These are phyloP conservation scores for Mediolabrus comicus DNA, from an alignment of 108 stramenopile species.

Conservation along the genomic window DNA sequence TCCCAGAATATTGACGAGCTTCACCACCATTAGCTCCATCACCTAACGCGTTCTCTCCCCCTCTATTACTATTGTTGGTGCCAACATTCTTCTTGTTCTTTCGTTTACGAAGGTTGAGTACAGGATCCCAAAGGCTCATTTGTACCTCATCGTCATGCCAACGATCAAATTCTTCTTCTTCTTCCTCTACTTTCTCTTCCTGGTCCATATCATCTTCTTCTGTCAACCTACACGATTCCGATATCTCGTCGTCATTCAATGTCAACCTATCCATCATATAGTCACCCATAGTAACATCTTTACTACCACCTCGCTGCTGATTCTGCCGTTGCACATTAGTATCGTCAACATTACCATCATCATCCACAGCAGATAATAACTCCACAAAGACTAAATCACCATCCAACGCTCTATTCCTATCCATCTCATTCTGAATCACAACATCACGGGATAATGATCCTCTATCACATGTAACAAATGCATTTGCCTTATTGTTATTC, in stretches of 20 bases:
- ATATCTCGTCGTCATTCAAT: constrained; percentile 23
- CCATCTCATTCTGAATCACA: constrained; percentile 50
- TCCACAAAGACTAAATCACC: constrained; percentile 88
- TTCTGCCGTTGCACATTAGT: neutral
- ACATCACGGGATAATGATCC: constrained; percentile 70
- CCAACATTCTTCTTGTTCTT: constrained; percentile 4
- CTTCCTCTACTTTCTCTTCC: constrained; percentile 8
- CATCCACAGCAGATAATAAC: constrained; percentile 43
- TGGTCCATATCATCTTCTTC: constrained; percentile 13
- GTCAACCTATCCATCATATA: constrained; percentile 23
- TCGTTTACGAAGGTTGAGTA: constrained; percentile 53
- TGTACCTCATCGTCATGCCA: constrained; percentile 84
- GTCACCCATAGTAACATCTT: constrained; percentile 21
- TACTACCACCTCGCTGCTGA: neutral
- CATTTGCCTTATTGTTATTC: neutral
- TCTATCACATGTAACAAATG: constrained; percentile 84
- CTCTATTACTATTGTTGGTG: neutral
- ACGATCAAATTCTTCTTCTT: constrained; percentile 30
- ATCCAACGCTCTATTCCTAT: constrained; percentile 84
- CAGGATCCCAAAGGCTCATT: constrained; percentile 78
- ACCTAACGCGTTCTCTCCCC: neutral
- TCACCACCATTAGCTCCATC: neutral
- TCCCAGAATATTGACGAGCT: constrained; percentile 54
- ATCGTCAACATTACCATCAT: constrained; percentile 12
- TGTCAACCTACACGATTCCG: constrained; percentile 23